Evolutionary conservation across 2,329 filamentous ascomycete species (phyloP), one percentile per base, ranked within the genome.

Genomic region (Alternaria postmessia): DNA sequence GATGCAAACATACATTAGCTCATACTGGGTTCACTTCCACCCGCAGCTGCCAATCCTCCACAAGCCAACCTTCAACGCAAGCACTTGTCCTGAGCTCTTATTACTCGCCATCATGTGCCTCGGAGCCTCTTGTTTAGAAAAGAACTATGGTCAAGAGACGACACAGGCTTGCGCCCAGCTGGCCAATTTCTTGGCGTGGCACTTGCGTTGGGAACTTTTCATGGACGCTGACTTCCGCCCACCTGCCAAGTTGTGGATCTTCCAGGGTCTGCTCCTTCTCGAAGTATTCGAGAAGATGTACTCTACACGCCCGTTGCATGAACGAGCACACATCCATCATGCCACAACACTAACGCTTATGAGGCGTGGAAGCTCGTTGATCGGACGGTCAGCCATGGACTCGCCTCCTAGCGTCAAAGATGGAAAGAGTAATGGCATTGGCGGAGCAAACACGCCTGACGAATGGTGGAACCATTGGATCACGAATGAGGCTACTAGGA

Each of bases 221-320:
- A 95, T 94, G 85, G 91, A 97, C 74, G 85, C 87, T 14, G 92
- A 94, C 78, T 97, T 96, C 79, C 86, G 92, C 18, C 94, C 95
- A 1, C 94, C 95, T 0, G 94, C 94, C 8, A 97, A 96, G 79
- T 81, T 99, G 7, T 99, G 94, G 94, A 88, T 97, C 0, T 98
- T 98, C 80, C 95, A 98, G 76, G 90, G 94, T 1, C 81, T 98
- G 52, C 83, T 98, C 5, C 84, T 98, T 5, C 84, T 98, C 12
- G 95, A 99, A 76, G 82, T 97, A 0, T 98, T 96, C 72, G 95
- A 99, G 81, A 99, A 99, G 83, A 95, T 97, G 91, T 98, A 94
- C 77, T 95, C 93, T 39, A 97, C 94, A 0, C 87, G 94, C 65
- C 90, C 92, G 59, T 83, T 98, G 32, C 95, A 99, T 78, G 95